Evolutionary conservation across 306 rosid species (phyloP).

Genomic region (Oxytropis ochrocephala): DNA sequence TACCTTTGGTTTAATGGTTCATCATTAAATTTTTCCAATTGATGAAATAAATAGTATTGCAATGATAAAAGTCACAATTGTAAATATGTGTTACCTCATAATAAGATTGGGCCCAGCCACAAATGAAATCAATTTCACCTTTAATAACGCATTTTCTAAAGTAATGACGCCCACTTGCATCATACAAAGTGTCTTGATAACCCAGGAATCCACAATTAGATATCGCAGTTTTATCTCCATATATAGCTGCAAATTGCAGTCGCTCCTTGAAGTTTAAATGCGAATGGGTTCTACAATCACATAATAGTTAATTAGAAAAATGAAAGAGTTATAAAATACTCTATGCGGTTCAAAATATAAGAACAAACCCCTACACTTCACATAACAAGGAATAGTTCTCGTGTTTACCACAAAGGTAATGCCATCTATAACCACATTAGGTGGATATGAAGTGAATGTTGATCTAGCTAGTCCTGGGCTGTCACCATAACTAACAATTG

Average conservation of each 20-base stretch:
- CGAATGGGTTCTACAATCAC: not conserved
- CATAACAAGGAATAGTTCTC: too few relatives aligned
- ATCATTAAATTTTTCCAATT: too few relatives aligned
- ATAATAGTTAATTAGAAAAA: not conserved
- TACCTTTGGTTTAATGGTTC: too few relatives aligned
- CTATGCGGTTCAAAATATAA: too few relatives aligned
- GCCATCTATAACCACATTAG: not conserved
- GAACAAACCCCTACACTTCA: too few relatives aligned
- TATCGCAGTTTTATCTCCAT: not conserved
- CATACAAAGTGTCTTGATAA: not conserved
- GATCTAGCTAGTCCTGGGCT: not conserved
- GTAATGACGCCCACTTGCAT: not conserved
- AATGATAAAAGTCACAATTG: too few relatives aligned
- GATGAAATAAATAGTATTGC: too few relatives aligned
- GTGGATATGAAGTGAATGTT: not conserved
- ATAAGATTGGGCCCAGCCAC: not conserved
- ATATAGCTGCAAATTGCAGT: not conserved
- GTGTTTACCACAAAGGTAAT: not conserved
- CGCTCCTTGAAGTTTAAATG: not conserved
- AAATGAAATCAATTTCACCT: not conserved
- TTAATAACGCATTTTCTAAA: not conserved
- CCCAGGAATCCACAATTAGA: not conserved
- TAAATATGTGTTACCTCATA: constrained; percentile 11
- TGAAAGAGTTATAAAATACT: too few relatives aligned
- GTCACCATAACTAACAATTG: not conserved